Conservation (phyloP, 139 green algal species). For the Tetradesmus lagerheimii region DNA sequence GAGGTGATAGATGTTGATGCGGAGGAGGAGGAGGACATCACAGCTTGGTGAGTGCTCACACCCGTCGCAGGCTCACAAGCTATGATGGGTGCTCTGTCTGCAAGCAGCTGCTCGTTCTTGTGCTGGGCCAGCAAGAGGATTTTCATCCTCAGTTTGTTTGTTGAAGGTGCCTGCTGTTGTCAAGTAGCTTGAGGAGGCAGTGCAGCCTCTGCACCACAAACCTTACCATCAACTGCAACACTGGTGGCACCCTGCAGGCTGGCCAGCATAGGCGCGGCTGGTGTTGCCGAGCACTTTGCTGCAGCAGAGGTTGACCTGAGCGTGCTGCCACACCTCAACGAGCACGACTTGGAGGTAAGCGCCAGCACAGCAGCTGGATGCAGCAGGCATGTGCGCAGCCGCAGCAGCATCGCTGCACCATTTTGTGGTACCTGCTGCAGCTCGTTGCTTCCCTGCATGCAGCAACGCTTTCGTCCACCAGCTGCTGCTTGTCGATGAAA, state of each 20-base stretch:
- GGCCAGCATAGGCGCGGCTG: slow-evolving; percentile 19
- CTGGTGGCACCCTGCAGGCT: slow-evolving; percentile 38
- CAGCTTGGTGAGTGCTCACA: not conserved
- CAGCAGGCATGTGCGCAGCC: not conserved
- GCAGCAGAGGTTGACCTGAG: slow-evolving; percentile 54
- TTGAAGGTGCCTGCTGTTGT: not conserved
- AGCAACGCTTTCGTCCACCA: too few relatives aligned
- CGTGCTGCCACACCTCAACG: slow-evolving; percentile 55
- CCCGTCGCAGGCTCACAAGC: too few relatives aligned
- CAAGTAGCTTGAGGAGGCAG: not conserved
- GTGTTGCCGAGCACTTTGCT: slow-evolving; percentile 44
- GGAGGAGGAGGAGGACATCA: not conserved
- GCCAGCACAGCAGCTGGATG: not conserved
- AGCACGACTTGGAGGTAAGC: slow-evolving; percentile 49
- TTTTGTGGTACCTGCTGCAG: too few relatives aligned
- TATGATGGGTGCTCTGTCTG: too few relatives aligned
- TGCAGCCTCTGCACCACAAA: not conserved
- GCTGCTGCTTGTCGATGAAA: too few relatives aligned
- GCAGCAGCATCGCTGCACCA: not conserved
- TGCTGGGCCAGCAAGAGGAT: too few relatives aligned
- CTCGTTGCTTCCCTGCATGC: not conserved
- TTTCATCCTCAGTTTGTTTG: too few relatives aligned
- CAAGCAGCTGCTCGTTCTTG: too few relatives aligned
- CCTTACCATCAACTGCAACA: not conserved
- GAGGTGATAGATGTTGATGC: not conserved